Percentiles rank a stretch among this genome's conserved stretches.
Evolutionary conservation across 805 yeast genomes (phyloP).

Genomic region (Lipomyces anomalus): DNA sequence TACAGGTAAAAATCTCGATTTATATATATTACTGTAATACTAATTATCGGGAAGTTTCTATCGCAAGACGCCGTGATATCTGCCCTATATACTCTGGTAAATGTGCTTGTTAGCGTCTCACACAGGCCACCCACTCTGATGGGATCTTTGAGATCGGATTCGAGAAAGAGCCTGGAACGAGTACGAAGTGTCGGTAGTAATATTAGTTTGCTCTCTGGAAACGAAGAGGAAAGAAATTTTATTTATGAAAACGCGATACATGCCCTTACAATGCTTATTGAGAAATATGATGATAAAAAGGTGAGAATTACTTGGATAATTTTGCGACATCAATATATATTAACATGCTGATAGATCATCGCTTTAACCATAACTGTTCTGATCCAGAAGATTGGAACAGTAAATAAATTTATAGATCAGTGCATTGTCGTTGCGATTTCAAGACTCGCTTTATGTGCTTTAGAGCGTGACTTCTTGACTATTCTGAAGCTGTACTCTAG

Average conservation of each 20-base stretch:
- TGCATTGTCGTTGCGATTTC: slow-evolving; percentile 62
- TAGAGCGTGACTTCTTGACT: slow-evolving; percentile 62
- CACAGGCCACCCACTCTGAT: slow-evolving; percentile 2
- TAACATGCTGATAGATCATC: slow-evolving; percentile 63
- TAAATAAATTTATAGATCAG: slow-evolving; percentile 43
- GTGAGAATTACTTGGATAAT: background rate
- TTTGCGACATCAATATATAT: too few species aligned
- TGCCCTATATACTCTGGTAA: slow-evolving; percentile 75
- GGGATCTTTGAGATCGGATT: background rate
- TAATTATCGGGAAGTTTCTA: too few species aligned
- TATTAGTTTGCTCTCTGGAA: slow-evolving; percentile 8
- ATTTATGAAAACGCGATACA: slow-evolving; percentile 62
- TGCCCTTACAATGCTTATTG: slow-evolving; percentile 62
- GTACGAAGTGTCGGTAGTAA: slow-evolving; percentile 16
- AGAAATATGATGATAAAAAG: slow-evolving; percentile 52
- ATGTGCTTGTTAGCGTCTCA: slow-evolving; percentile 46
- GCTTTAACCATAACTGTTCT: slow-evolving; percentile 75
- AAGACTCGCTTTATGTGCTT: slow-evolving; percentile 53
- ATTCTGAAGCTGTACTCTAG: slow-evolving; percentile 53
- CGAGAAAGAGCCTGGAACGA: slow-evolving; percentile 6
- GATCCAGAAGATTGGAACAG: slow-evolving; percentile 60
- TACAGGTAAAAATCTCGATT: too few species aligned
- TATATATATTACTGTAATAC: too few species aligned
- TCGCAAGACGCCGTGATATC: slow-evolving; percentile 81
- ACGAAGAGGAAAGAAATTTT: slow-evolving; percentile 18